Evolutionary conservation across 305 asterid species (phyloP).

Genomic region (Fraxinus albicans): DNA sequence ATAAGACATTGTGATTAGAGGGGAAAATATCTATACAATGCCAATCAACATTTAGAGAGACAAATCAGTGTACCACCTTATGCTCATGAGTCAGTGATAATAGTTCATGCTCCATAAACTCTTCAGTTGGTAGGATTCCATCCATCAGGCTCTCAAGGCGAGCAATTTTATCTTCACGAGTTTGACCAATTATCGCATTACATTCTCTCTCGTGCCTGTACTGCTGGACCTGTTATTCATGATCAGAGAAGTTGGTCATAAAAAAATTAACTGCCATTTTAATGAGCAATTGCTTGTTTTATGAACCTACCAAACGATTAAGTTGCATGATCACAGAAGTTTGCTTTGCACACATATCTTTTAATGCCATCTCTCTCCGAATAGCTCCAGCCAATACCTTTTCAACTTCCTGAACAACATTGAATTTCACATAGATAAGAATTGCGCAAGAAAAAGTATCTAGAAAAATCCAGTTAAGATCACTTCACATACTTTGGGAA

Average conservation of each 20-base stretch:
- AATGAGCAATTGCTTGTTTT: slow-evolving; percentile 13
- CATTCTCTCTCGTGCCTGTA: slow-evolving; percentile 98
- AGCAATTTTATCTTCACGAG: slow-evolving; percentile 91
- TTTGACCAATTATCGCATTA: slow-evolving; percentile 77
- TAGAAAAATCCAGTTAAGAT: slow-evolving; percentile 12
- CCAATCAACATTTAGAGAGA: background rate
- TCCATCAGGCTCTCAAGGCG: slow-evolving; percentile 97
- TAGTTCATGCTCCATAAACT: slow-evolving; percentile 84
- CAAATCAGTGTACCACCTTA: slow-evolving; percentile 45
- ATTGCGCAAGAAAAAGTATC: slow-evolving; percentile 16
- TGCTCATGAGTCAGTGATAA: slow-evolving; percentile 71
- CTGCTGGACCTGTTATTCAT: slow-evolving; percentile 74
- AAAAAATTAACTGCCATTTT: slow-evolving; percentile 20
- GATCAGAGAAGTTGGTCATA: slow-evolving; percentile 14
- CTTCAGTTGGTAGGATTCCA: slow-evolving; percentile 81
- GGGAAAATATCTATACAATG: slow-evolving; percentile 8
- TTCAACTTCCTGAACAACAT: slow-evolving; percentile 79
- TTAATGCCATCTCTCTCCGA: slow-evolving; percentile 98
- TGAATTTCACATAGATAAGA: slow-evolving; percentile 25
- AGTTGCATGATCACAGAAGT: slow-evolving; percentile 82
- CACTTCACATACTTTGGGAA: slow-evolving; percentile 75
- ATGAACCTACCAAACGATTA: slow-evolving; percentile 74
- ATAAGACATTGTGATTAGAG: slow-evolving; percentile 29
- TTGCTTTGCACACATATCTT: slow-evolving; percentile 79
- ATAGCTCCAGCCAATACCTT: slow-evolving; percentile 97